Evolutionary conservation across 2,329 filamentous ascomycete genomes (phyloP).

Genomic region (Tolypocladium nubicola): DNA sequence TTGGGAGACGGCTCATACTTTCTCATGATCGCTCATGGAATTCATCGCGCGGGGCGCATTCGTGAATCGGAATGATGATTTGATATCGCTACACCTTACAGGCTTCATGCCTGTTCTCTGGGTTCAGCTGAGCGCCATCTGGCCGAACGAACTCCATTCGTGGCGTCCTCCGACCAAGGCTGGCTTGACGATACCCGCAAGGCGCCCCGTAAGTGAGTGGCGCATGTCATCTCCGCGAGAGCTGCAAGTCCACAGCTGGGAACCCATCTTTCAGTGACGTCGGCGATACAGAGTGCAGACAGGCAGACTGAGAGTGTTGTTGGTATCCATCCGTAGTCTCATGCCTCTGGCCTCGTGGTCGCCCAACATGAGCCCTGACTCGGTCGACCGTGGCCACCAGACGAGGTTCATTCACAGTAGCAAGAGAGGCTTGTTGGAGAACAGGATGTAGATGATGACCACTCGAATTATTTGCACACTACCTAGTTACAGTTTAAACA

Average conservation of each 20-base stretch:
- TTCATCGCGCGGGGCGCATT: background rate
- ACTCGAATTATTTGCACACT: background rate
- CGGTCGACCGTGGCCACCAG: background rate
- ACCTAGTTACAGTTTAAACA: background rate
- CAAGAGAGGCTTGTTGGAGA: background rate
- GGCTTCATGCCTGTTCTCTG: background rate
- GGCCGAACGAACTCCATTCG: background rate
- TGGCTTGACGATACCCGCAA: background rate
- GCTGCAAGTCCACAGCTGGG: background rate
- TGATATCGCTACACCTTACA: background rate
- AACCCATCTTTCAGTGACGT: background rate
- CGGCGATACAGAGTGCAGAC: background rate
- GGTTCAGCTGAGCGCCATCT: background rate
- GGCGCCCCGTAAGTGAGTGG: background rate
- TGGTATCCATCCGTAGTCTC: background rate
- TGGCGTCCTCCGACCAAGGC: background rate
- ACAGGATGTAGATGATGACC: background rate
- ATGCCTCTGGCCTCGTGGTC: background rate
- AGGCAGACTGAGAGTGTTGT: background rate
- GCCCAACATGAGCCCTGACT: background rate
- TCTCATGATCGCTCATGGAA: too few species aligned
- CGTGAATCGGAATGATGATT: background rate
- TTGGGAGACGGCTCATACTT: too few species aligned
- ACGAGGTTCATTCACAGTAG: background rate
- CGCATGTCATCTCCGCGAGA: background rate